Conservation (phyloP, 176 grass and related monocot genomes). For the Olyra latifolia region DNA sequence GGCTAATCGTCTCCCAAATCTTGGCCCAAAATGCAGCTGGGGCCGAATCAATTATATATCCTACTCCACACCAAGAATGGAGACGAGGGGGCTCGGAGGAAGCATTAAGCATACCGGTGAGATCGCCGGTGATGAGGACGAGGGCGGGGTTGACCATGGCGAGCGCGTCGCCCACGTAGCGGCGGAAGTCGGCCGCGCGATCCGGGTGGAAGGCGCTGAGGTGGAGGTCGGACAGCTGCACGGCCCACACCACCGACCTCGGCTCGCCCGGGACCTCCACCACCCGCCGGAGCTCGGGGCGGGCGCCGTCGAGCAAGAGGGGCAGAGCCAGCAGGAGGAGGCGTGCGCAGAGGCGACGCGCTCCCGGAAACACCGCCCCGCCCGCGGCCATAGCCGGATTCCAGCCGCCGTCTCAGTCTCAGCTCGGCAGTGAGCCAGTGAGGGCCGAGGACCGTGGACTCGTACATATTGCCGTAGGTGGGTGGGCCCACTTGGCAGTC, state of each 20-base stretch:
- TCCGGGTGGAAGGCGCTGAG: slow-evolving; percentile 69
- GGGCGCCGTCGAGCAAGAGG: background rate
- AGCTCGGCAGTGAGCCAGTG: too few relatives aligned
- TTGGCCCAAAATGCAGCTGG: background rate
- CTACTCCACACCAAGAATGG: background rate
- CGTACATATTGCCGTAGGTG: too few relatives aligned
- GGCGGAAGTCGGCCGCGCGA: slow-evolving; percentile 55
- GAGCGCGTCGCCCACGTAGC: slow-evolving; percentile 52
- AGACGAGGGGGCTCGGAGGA: background rate
- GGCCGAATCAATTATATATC: background rate
- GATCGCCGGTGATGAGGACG: slow-evolving; percentile 37
- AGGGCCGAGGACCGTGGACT: background rate
- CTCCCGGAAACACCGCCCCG: background rate
- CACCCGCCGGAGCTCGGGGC: slow-evolving; percentile 11
- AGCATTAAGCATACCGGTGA: slow-evolving; percentile 10
- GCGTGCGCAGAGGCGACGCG: background rate
- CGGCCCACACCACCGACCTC: slow-evolving; percentile 61
- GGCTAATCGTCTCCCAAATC: background rate
- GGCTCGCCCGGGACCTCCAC: slow-evolving; percentile 56
- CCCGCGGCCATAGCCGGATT: background rate
- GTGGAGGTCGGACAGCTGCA: slow-evolving; percentile 72
- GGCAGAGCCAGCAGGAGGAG: background rate
- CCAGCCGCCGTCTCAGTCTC: background rate
- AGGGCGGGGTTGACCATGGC: slow-evolving; percentile 58
- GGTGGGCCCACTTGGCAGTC: background rate